Evolutionary conservation across 768 basidiomycete species (phyloP).

Genomic region (Naematelia aurantialba): DNA sequence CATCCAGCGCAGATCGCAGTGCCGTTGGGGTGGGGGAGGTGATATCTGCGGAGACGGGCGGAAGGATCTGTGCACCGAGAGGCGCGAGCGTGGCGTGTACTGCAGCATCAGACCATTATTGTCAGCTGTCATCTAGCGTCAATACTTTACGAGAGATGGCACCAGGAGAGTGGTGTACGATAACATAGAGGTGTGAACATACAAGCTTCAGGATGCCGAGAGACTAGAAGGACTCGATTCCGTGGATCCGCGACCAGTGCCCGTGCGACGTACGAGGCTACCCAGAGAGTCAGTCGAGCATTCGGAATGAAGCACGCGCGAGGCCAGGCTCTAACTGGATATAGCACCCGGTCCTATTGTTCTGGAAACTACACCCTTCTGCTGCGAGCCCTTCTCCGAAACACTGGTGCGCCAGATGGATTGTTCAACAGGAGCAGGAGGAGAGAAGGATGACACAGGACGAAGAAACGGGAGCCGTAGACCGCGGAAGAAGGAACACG

Average conservation of each 20-base stretch:
- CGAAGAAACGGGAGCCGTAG: no score
- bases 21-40: conserved; percentile 52
- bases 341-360: no score
- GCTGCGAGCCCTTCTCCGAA: no score
- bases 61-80: conserved; percentile 52
- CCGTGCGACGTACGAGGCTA: conserved; percentile 63
- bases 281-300: not conserved
- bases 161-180: not conserved
- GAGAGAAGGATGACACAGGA: no score
- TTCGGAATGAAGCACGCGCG: no score
- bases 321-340: no score
- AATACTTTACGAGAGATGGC: not conserved
- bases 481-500: no score
- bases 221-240: conserved; percentile 60
- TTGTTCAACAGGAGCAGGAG: no score
- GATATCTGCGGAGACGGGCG: conserved; percentile 57
- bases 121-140: not conserved
- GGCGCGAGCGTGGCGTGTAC: conserved; percentile 45
- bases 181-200: not conserved
- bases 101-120: no score
- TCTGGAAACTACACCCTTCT: no score
- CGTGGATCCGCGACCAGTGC: conserved; percentile 54
- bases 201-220: conserved; percentile 57
- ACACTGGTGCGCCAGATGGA: no score
- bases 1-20: conserved; percentile 53